These are phyloP conservation scores for Euphorbia schlechtendalii DNA, from an alignment of 441 rosid species.

Conservation along the genomic window DNA sequence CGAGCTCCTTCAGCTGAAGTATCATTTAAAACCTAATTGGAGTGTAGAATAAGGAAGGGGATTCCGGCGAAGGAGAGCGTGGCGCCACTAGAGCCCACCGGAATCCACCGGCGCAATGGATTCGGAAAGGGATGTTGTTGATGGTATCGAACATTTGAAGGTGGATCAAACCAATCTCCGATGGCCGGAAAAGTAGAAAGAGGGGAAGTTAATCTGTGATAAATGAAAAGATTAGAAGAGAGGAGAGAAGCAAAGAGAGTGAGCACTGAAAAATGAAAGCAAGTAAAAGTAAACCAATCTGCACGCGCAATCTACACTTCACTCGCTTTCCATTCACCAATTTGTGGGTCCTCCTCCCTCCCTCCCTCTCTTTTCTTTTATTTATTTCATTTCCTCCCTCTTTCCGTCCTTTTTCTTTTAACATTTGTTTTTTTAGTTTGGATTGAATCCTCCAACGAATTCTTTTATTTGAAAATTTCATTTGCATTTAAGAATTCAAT, in stretches of 20 bases:
- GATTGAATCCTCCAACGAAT: too few species aligned
- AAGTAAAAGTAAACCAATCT: background rate
- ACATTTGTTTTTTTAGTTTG: too few species aligned
- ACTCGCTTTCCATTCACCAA: background rate
- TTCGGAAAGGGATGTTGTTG: conserved; percentile 16
- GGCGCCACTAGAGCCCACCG: conserved; percentile 23
- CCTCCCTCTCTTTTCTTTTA: background rate
- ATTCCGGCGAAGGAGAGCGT: conserved; percentile 28
- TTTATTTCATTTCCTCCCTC: background rate
- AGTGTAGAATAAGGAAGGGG: conserved; percentile 31
- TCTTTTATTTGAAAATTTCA: too few species aligned
- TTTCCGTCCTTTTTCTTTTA: background rate
- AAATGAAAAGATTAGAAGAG: background rate
- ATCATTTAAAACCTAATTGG: conserved; percentile 24
- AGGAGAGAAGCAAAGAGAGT: background rate
- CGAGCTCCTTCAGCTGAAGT: background rate
- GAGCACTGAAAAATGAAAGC: background rate
- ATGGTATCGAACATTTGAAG: conserved; percentile 22
- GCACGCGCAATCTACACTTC: background rate
- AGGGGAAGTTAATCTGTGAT: background rate
- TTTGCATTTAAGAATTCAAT: background rate
- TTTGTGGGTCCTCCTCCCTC: background rate
- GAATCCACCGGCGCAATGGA: conserved; percentile 28
- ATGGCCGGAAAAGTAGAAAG: background rate
- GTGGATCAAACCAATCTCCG: background rate